Base-by-base conservation (phyloP, 1,139 yeast genomes). In the Taiozyma sp. region DNA sequence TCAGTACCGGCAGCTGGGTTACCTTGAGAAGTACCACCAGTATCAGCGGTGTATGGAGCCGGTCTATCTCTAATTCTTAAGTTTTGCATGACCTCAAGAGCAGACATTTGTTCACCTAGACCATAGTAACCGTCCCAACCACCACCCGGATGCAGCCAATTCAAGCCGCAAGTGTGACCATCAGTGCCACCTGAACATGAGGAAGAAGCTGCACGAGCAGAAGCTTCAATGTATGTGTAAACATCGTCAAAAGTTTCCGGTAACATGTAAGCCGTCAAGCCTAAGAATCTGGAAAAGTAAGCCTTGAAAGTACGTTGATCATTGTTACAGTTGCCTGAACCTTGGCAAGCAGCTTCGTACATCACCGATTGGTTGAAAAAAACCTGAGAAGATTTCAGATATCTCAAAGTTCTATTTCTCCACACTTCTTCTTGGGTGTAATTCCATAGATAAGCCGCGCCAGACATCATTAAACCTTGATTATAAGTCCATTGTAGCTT, bases 291-390 rank as follows among this genome's bases (percentile, higher is more conserved):
- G 3, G 93, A 70, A 60, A 87, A 82, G 58, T 87, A 87, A 3
- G 93, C 96, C 65, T 88, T 86, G 76, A 92, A 92, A 8, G 95
- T 82, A 61, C 97, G 79, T 74, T 92, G 97, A 75, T 92, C 97
- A 52, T 81, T 87, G 70, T 89, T 83, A 75, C 98, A 92, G 48
- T 72, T 71, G 23, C 70, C 71, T 2, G 74, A 64, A 19, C 75
- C 74, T 69, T 87, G 93, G 70, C 98, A 92, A 2, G 96, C 89
- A 41, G 82, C 82, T 69, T 92, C 98, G 60, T 76, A 84, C 84
- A 89, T 78, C 54, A 88, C 73, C 44, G 78, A 70, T 54, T 77
- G 65, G 59, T 81, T 73, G 69, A 84, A 81, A 67, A 89, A 90
- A 52, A 80, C 81, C 42, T 70, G 62, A 4, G 90, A 74, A 16